Evolutionary conservation across 306 rosid species (phyloP).

Genomic region (Arachis stenosperma): DNA sequence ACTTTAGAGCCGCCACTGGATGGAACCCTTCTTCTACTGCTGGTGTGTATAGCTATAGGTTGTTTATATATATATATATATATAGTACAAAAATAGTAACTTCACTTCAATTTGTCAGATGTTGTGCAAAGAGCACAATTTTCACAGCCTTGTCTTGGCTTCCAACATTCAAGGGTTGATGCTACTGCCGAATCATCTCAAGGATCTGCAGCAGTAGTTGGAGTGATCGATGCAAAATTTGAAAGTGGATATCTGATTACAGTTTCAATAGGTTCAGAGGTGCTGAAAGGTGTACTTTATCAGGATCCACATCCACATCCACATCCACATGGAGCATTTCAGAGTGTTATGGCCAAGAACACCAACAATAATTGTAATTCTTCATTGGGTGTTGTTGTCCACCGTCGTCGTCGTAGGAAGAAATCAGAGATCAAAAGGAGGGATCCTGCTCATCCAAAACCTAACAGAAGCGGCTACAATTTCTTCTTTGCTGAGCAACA

Average conservation of each 20-base stretch:
- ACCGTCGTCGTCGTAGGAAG: constrained; percentile 67
- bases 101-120: constrained; percentile 44
- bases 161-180: constrained; percentile 24
- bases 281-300: constrained; percentile 75
- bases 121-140: constrained; percentile 39
- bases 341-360: constrained; percentile 21
- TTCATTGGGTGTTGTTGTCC: constrained; percentile 46
- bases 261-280: constrained; percentile 62
- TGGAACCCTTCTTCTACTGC: constrained; percentile 38
- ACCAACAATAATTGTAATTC: constrained; percentile 35
- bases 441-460: constrained; percentile 91
- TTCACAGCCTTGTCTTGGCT: constrained; percentile 33
- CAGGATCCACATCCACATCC: constrained; percentile 58
- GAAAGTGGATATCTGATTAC: constrained; percentile 83
- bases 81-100: neutral
- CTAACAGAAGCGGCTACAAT: constrained; percentile 89
- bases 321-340: constrained; percentile 35
- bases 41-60: constrained; percentile 38
- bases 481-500: constrained; percentile 94
- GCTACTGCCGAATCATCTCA: constrained; percentile 42
- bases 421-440: constrained; percentile 80
- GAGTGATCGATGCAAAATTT: constrained; percentile 81
- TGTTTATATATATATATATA: no score
- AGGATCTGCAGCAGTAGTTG: constrained; percentile 52
- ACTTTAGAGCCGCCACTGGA: constrained; percentile 51